These are phyloP conservation scores for Paspalum vaginatum DNA, from an alignment of 176 grass and related monocot species.

Conservation along the genomic window DNA sequence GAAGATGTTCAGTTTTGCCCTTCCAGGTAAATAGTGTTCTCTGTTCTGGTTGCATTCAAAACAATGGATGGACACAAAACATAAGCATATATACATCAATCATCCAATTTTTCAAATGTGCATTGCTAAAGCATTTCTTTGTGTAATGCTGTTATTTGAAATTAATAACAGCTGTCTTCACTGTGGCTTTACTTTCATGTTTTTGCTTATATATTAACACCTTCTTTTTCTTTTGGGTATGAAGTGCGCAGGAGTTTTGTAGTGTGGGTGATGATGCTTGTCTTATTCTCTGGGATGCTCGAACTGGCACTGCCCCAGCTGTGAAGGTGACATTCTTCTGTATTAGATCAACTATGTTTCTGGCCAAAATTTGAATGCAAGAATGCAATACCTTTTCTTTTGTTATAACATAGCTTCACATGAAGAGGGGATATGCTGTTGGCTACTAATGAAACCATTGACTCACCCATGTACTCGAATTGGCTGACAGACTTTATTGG, in stretches of 20 bases:
- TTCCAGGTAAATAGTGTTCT: slow-evolving; percentile 67
- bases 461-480: neutral
- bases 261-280: slow-evolving; percentile 95
- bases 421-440: neutral
- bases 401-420: neutral
- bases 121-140: neutral
- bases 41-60: slow-evolving; percentile 1
- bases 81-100: neutral
- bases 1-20: slow-evolving; percentile 98
- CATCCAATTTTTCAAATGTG: neutral
- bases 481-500: slow-evolving; percentile 17
- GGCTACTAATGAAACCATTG: neutral
- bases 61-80: neutral
- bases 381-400: neutral
- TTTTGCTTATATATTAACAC: slow-evolving; percentile 22
- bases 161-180: neutral
- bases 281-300: slow-evolving; percentile 97
- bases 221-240: slow-evolving; percentile 30
- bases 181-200: slow-evolving; percentile 13
- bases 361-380: slow-evolving; percentile 20
- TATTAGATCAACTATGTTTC: slow-evolving; percentile 20
- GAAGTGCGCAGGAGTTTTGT: slow-evolving; percentile 94
- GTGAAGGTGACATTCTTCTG: slow-evolving; percentile 65
- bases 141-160: neutral
- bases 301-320: slow-evolving; percentile 72